A percentile compares a stretch with the other conserved stretches of the same genome.
Evolutionary conservation across 768 basidiomycete genomes (phyloP).

Genomic region (Tricholoma sp.): DNA sequence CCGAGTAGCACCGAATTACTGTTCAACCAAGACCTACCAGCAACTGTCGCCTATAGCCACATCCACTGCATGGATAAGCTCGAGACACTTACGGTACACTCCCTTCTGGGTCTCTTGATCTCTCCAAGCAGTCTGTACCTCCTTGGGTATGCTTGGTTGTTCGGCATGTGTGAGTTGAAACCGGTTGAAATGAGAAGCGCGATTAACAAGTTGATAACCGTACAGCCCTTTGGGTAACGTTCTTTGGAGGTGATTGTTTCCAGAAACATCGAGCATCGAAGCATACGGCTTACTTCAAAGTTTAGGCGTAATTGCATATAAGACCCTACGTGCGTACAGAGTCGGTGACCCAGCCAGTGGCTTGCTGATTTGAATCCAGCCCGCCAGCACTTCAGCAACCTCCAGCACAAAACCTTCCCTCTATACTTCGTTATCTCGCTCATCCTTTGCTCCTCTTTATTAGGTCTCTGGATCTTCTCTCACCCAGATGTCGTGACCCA

Average conservation of each 20-base stretch:
- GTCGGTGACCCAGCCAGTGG: not conserved
- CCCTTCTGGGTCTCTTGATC: slow-evolving; percentile 26
- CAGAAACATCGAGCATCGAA: slow-evolving; percentile 1
- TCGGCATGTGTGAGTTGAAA: slow-evolving; percentile 62
- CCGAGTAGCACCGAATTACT: no score
- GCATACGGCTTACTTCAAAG: not conserved
- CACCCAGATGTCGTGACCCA: slow-evolving; percentile 52
- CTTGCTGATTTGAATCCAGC: slow-evolving; percentile 31
- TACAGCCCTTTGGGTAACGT: slow-evolving; percentile 56
- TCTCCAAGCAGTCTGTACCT: slow-evolving; percentile 42
- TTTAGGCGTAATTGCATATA: slow-evolving; percentile 56
- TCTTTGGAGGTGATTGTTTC: slow-evolving; percentile 49
- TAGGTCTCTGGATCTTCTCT: slow-evolving; percentile 52
- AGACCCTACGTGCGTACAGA: slow-evolving; percentile 48
- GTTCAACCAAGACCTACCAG: no score
- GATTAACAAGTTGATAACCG: slow-evolving; percentile 15
- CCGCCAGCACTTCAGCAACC: slow-evolving; percentile 63
- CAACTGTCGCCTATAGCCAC: not conserved
- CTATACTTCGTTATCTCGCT: slow-evolving; percentile 67
- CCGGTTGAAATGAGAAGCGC: not conserved
- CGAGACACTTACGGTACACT: slow-evolving; percentile 31
- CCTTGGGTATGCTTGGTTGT: slow-evolving; percentile 56
- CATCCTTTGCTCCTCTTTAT: slow-evolving; percentile 44
- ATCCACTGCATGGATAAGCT: slow-evolving; percentile 26
- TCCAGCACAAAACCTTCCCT: slow-evolving; percentile 74